These are phyloP conservation scores for Xylariaceae sp. DNA, from an alignment of 2,329 filamentous ascomycete species.

Conservation along the genomic window DNA sequence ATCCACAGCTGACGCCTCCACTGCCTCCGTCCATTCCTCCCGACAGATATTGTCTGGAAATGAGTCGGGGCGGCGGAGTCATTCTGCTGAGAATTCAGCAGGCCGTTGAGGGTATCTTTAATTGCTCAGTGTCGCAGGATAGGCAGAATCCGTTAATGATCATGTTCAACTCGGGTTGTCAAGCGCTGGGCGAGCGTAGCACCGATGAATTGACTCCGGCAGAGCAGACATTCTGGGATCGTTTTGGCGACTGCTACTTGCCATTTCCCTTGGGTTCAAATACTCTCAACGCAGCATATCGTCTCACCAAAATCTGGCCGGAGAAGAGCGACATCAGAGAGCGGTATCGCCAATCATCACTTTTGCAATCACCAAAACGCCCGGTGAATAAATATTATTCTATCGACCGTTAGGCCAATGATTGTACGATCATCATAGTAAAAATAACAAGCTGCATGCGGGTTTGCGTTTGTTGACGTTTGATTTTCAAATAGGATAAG, in stretches of 20 bases:
- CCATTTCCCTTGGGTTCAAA: slow-evolving; percentile 10
- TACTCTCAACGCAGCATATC: slow-evolving; percentile 4
- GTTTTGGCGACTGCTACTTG: slow-evolving; percentile 25
- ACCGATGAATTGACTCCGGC: slow-evolving; percentile 8
- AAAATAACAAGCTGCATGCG: no score
- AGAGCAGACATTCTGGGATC: slow-evolving; percentile 19
- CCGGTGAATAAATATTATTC: slow-evolving; percentile 1
- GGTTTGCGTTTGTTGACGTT: no score
- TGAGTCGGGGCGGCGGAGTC: slow-evolving; percentile 10
- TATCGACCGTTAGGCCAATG: no score
- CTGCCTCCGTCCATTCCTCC: slow-evolving; percentile 13
- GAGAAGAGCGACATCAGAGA: slow-evolving; percentile 18
- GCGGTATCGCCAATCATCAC: slow-evolving; percentile 22
- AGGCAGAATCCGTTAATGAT: slow-evolving; percentile 7
- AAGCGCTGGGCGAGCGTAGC: slow-evolving; percentile 7
- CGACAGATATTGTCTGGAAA: slow-evolving; percentile 16
- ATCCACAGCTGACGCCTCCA: slow-evolving; percentile 21
- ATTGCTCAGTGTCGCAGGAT: slow-evolving; percentile 4
- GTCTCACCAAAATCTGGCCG: slow-evolving; percentile 21
- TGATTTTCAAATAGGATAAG: no score
- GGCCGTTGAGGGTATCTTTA: slow-evolving; percentile 13
- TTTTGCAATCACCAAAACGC: slow-evolving; percentile 21
- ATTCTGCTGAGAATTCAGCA: slow-evolving; percentile 8
- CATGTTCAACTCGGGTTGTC: slow-evolving; percentile 19
- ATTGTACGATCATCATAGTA: no score